phyloP scores from a whole-genome alignment of 805 yeast genomes.

The Torulaspora gathmanii region DNA sequence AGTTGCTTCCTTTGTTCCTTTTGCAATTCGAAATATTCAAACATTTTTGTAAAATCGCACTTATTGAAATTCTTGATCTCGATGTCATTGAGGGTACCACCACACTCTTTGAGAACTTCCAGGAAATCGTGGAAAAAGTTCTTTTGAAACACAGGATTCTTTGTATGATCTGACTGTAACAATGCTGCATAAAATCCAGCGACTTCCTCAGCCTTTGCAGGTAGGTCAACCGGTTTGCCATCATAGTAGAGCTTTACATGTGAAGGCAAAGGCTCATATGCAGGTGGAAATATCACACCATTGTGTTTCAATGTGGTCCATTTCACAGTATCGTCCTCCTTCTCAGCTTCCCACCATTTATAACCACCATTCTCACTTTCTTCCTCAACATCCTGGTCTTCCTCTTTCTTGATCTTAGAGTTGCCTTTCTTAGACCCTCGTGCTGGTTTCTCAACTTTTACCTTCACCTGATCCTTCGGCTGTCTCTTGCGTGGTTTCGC shows the following conservation, averaged over 20 bases:
- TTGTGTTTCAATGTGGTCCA: slow-evolving; percentile 85
- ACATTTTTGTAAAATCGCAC: slow-evolving; percentile 76
- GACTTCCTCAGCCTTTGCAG: slow-evolving; percentile 86
- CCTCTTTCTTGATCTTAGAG: slow-evolving; percentile 13
- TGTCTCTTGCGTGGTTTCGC: slow-evolving; percentile 1
- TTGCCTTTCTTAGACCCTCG: slow-evolving; percentile 8
- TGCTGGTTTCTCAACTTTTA: slow-evolving; percentile 13
- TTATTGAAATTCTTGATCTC: slow-evolving; percentile 53
- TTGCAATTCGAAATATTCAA: slow-evolving; percentile 60
- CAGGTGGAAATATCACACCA: slow-evolving; percentile 93
- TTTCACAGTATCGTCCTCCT: slow-evolving; percentile 66
- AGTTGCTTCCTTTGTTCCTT: slow-evolving; percentile 69
- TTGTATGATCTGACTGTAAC: slow-evolving; percentile 82
- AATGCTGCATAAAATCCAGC: slow-evolving; percentile 93
- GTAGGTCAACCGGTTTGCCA: slow-evolving; percentile 68
- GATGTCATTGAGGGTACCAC: slow-evolving; percentile 52
- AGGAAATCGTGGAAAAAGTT: slow-evolving; percentile 81
- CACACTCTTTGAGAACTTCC: slow-evolving; percentile 60
- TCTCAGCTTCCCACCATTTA: slow-evolving; percentile 71
- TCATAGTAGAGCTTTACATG: slow-evolving; percentile 71
- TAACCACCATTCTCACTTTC: slow-evolving; percentile 55
- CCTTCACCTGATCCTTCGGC: slow-evolving; percentile 9
- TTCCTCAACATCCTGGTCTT: slow-evolving; percentile 26
- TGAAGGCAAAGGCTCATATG: slow-evolving; percentile 78
- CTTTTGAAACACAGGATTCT: slow-evolving; percentile 77